A percentile compares a stretch with the other conserved stretches of the same genome.
phyloP scores from a whole-genome alignment of 257 asterid species.

The Cordia subcordata region DNA sequence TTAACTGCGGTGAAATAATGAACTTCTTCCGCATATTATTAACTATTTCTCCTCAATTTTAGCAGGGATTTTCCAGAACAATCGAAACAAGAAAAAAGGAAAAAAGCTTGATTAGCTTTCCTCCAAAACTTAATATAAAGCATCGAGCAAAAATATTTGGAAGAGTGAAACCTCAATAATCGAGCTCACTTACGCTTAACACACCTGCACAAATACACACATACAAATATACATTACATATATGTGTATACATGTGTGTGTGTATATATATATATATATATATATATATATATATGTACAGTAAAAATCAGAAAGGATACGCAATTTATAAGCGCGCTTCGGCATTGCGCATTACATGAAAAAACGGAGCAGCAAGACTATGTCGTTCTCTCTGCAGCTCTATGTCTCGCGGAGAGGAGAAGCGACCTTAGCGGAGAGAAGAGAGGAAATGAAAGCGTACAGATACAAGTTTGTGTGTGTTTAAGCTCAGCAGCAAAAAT shows the following conservation, averaged over 20 bases:
- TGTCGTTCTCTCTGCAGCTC: constrained; percentile 12
- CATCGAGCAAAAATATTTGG: no score
- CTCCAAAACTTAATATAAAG: no score
- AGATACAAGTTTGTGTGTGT: background rate
- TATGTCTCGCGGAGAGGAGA: constrained; percentile 3
- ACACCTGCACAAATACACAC: background rate
- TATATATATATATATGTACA: background rate
- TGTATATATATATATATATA: background rate
- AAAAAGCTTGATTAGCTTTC: no score
- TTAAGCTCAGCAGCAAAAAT: background rate
- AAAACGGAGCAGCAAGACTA: constrained; percentile 7
- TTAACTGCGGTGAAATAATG: no score
- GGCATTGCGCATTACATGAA: constrained; percentile 39
- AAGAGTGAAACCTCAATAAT: no score
- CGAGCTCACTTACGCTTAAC: background rate
- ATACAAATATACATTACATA: background rate
- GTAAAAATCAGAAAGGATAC: constrained; percentile 52
- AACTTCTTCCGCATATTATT: no score
- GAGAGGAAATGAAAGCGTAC: constrained; percentile 8
- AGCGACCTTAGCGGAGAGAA: constrained; percentile 17
- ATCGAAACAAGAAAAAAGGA: no score
- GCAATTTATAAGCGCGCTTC: constrained; percentile 90
- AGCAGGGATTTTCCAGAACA: no score
- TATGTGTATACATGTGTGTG: no score
- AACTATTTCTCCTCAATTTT: no score